Base-by-base conservation (phyloP, 2,329 filamentous ascomycete genomes). In the Colletotrichum australisinense region DNA sequence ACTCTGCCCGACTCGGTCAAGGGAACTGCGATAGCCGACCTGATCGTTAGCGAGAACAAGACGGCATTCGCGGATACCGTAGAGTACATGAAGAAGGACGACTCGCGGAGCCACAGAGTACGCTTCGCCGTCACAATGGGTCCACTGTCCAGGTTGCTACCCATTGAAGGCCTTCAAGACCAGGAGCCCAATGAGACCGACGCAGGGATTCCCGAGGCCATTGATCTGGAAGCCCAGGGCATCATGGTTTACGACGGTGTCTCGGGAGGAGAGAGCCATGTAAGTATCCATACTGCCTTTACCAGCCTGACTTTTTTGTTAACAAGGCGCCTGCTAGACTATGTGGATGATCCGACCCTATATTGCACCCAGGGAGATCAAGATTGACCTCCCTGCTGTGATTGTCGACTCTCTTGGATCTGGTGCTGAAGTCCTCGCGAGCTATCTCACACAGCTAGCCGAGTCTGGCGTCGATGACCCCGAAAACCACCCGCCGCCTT, bases 301-400 rank as follows among this genome's bases (percentile, higher is more conserved):
- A 19, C 52, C 28, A 2, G 4, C 14, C 28, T 8, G 30, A 16
- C 16, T 19, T 19, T 12, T 22, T 32, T n/a, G 42, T 72, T 76
- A 66, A 76, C 46, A 19, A 24, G 24, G 22, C 11, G 30, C 35
- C 14, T 42, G 63, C 42, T 78, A 98, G 94, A 97, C 95, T 22
- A 99, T 99, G 97, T 99, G 97, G 97, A 99, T 99, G 95, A 91
- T 99, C 77, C 94, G 97, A 76, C 97, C 96, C 2, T 97, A 95
- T 83, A 92, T 95, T 53, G 89, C 93, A 53, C 94, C 96, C 6
- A 91, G 95, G 76, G 95, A 98, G 85, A 94, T 99, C 79, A 97
- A 97, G 76, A 98, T 99, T 78, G 97, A 98, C 81, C 90, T 99
- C 7, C 96, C 97, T 19, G 88, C 91, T 70, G 86, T 98, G 32